These are phyloP conservation scores for Diaporthe aspalathi DNA, from an alignment of 2,329 filamentous ascomycete genomes.

Conservation along the genomic window DNA sequence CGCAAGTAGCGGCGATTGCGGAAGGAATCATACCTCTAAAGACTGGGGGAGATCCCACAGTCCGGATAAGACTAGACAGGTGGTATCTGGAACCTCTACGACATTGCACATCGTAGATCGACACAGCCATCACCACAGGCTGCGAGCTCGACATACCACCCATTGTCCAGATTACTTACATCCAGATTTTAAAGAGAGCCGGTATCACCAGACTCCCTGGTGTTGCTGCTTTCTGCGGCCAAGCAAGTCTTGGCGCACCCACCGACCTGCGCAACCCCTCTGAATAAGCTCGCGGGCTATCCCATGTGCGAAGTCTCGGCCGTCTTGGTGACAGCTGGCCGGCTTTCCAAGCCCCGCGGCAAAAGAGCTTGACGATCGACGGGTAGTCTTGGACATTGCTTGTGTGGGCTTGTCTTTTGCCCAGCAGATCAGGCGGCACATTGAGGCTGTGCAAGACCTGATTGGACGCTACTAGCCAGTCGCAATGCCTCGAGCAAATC, in stretches of 20 bases:
- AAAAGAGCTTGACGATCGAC: constrained; percentile 25
- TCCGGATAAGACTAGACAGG: no score
- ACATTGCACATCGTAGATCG: neutral
- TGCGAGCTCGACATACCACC: neutral
- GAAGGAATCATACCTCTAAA: neutral
- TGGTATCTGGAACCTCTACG: neutral
- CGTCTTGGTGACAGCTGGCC: constrained; percentile 18
- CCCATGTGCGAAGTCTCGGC: constrained; percentile 25
- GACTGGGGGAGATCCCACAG: neutral
- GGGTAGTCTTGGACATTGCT: constrained; percentile 23
- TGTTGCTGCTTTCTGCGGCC: constrained; percentile 9
- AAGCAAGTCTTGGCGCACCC: constrained; percentile 25
- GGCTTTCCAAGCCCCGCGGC: constrained; percentile 17
- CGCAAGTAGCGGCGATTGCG: neutral
- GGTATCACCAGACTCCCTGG: neutral
- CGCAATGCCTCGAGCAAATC: constrained; percentile 9
- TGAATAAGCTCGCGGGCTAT: constrained; percentile 26
- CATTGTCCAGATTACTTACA: neutral
- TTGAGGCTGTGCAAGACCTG: constrained; percentile 31
- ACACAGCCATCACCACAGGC: neutral
- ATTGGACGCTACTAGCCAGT: neutral
- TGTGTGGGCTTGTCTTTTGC: constrained; percentile 18
- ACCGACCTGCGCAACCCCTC: constrained; percentile 13
- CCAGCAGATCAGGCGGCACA: constrained; percentile 24
- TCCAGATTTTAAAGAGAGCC: neutral